Percentiles rank a stretch among this genome's conserved stretches.
Evolutionary conservation across 345 rosid species (phyloP).

Genomic region (Hibiscus syriacus): DNA sequence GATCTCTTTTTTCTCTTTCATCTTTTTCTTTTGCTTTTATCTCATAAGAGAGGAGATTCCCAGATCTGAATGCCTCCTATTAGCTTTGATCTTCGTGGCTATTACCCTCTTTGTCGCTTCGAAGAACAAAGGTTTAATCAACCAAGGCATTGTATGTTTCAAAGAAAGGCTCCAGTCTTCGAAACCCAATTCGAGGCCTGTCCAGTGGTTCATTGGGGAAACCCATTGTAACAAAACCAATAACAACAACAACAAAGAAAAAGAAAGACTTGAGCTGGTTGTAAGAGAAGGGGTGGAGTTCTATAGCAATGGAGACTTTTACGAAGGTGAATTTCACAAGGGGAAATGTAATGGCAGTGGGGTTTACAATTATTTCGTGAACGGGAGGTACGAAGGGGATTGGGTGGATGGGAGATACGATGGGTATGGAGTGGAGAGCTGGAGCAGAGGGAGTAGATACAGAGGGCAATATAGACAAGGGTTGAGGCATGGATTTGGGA

Average conservation of each 20-base stretch:
- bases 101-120: constrained; percentile 68
- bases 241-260: constrained; percentile 11
- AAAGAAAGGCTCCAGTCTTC: constrained; percentile 41
- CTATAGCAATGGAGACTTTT: constrained; percentile 80
- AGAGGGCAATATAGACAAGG: constrained; percentile 85
- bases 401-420: constrained; percentile 91
- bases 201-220: constrained; percentile 81
- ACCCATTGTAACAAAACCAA: constrained; percentile 5
- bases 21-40: constrained; percentile 41
- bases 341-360: constrained; percentile 89
- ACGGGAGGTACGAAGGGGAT: constrained; percentile 90
- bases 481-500: constrained; percentile 71
- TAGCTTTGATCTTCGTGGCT: constrained; percentile 73
- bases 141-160: constrained; percentile 32
- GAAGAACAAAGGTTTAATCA: constrained; percentile 56
- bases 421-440: constrained; percentile 85
- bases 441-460: constrained; percentile 91
- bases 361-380: constrained; percentile 65
- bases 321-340: constrained; percentile 84
- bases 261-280: constrained; percentile 11
- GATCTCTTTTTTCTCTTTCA: constrained; percentile 40
- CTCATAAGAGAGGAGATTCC: constrained; percentile 49
- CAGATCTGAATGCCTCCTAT: constrained; percentile 75
- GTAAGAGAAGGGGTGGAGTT: constrained; percentile 72
- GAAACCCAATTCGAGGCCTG: constrained; percentile 38